Base-by-base conservation (phyloP, 2,329 filamentous ascomycete species). In the Ophiognomonia clavigignenti-juglandacearum region DNA sequence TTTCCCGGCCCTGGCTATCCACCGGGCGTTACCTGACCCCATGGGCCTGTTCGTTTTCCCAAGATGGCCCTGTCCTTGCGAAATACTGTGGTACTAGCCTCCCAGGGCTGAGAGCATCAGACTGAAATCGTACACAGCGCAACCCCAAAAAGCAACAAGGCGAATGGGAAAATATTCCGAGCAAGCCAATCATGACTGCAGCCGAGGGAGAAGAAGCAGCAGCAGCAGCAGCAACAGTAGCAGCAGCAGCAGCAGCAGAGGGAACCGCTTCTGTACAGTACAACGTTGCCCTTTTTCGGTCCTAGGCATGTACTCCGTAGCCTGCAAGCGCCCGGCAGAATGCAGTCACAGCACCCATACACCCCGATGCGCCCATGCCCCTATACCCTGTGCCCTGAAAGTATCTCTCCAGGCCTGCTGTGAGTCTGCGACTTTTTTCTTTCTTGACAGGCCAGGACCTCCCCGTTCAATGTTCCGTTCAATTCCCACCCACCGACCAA, bases 361-460 rank as follows among this genome's bases (percentile, higher is more conserved):
- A 13, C 18, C 38, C 38, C 35, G 29, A 39, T 32, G 32, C 38
- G 32, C 23, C 37, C n/a, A 34, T 37, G 31, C 23, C 35, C 29
- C 32, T 41, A 45, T 24, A 26, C n/a, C n/a, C n/a, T n/a, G n/a
- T n/a, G n/a, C n/a, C n/a, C n/a, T n/a, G n/a, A n/a, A n/a, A n/a
- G n/a, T n/a, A n/a, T n/a, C n/a, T n/a, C n/a, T n/a, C n/a, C n/a
- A n/a, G n/a, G n/a, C n/a, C n/a, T n/a, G n/a, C n/a, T n/a, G n/a
- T n/a, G n/a, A n/a, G n/a, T n/a, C n/a, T n/a, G n/a, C n/a, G n/a
- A n/a, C n/a, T n/a, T n/a, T n/a, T n/a, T n/a, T n/a, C n/a, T n/a
- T n/a, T n/a, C n/a, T n/a, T 48, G 49, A 45, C 49, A 48, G 49
- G 49, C 49, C 45, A 43, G 49, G 49, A 41, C 42, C 32, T 39